Base-by-base conservation (phyloP, 352 stramenopile genomes). In the Plasmopara muralis region DNA sequence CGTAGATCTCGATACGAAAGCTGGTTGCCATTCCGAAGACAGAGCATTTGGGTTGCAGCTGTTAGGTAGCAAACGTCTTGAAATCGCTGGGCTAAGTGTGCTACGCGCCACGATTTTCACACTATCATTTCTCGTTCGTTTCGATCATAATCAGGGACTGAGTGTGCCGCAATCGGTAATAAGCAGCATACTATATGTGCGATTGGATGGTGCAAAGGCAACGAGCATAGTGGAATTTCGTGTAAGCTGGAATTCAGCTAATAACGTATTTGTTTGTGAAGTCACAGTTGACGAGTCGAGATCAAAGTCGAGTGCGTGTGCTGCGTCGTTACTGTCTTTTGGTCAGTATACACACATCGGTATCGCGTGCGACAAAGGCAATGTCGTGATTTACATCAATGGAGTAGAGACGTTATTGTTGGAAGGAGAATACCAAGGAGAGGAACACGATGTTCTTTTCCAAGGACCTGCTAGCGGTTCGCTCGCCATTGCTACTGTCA, bases 41-140 rank as follows among this genome's bases (percentile, higher is more conserved):
- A 38, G 16, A 25, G 39, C 59, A 2, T 72, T 59, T 41, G 74
- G 70, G 1, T 43, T 84, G 52, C 72, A 86, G 40, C 20, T 89
- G 15, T 34, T 71, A 25, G 53, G 49, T 10, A 55, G 49, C 6
- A 69, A 72, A 14, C 15, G 38, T 28, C 43, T 85, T 13, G 7
- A 12, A 0, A 51, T 72, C 46, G 35, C 37, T 30, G 15, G 47
- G 20, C 45, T 48, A 0, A 28, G 3, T 39, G 18, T 31, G 9
- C 42, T 16, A 28, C 45, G 28, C 18, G 14, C 9, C 14, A 47
- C 20, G 1, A 43, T 50, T 3, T 49, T 60, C 9, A 31, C 62
- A 13, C 8, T 86, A 9, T 83, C 77, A 5, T 83, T 83, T 52
- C 57, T 89, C 4, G 50, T 64, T 48, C 75, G 77, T 6, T 50